Evolutionary conservation across 2,329 filamentous ascomycete species (phyloP), one percentile per base, ranked within the genome.

Genomic region (Amauroascus niger): DNA sequence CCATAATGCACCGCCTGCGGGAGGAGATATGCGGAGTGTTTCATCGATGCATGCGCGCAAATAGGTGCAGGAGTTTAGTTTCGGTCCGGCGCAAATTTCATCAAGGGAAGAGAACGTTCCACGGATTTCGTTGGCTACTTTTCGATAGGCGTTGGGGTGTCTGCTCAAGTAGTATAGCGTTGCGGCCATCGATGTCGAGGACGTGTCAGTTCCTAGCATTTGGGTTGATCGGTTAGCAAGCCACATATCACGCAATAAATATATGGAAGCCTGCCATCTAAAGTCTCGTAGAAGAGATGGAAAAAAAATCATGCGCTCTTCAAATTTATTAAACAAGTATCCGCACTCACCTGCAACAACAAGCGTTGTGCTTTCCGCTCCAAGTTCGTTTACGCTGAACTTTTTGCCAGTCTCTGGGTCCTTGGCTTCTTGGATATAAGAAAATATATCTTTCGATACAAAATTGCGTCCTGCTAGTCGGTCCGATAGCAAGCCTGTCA

Each of bases 11-110:
- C 57, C 57, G 3, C 55, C 51, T 1, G 60, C 61, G 13, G 63
- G 59, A n/a, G 68, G 67, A 4, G 63, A 62, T 49, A 69, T 56
- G 4, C 68, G 62, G 26, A 69, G 49, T 1, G 60, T 55, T 57
- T 70, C 67, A 56, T 65, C 69, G 22, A 76, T 64, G 37, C 69
- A 71, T 3, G 73, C 73, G 11, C 64, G 61, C 1, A 77, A 67
- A 54, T 72, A 76, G 0, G 45, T 39, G 28, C 69, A 70, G 0
- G 52, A 54, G 26, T 61, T 66, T 0, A 75, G 58, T 5, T 55
- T 57, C 24, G 65, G 49, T 13, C 67, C 64, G 37, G 61, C 47
- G 46, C 55, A 58, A 33, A 74, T 46, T 22, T 44, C 46, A 9
- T 39, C 20, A n/a, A 20, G 9, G 39, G 41, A 28, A 18, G 28